Conservation (phyloP, 805 yeast species). For the Ogataea paraovalis region DNA sequence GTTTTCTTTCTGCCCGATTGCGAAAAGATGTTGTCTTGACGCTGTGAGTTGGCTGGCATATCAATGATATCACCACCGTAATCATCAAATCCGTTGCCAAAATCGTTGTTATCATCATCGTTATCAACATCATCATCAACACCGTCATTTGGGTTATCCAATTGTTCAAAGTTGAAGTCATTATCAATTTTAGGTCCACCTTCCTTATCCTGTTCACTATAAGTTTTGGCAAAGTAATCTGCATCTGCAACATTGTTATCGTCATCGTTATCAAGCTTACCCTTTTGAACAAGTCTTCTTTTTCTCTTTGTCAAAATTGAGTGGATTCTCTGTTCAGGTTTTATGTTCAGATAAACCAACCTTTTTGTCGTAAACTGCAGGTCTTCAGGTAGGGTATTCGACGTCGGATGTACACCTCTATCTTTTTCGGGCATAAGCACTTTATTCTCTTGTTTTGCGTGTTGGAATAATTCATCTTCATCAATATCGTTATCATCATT, state of each 20-base stretch:
- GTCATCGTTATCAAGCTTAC: constrained; percentile 27
- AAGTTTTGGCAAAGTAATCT: constrained; percentile 47
- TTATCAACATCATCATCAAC: constrained; percentile 3
- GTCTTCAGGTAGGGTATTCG: constrained; percentile 44
- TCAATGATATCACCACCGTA: constrained; percentile 32
- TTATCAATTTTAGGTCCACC: constrained; percentile 3
- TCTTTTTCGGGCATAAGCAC: constrained; percentile 24
- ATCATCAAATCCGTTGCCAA: constrained; percentile 33
- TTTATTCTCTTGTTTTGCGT: constrained; percentile 19
- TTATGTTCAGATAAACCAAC: constrained; percentile 43
- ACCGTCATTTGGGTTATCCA: neutral
- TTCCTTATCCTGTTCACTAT: constrained; percentile 30
- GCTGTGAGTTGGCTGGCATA: constrained; percentile 21
- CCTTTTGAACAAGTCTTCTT: constrained; percentile 12
- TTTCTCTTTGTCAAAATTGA: constrained; percentile 25
- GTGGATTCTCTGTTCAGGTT: constrained; percentile 35
- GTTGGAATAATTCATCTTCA: constrained; percentile 26
- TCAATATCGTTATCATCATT: constrained; percentile 20
- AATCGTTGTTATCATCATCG: constrained; percentile 16
- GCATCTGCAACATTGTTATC: constrained; percentile 39
- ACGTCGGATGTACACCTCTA: constrained; percentile 20
- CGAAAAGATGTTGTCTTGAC: constrained; percentile 10
- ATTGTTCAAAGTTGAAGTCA: constrained; percentile 9
- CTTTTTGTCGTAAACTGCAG: constrained; percentile 45
- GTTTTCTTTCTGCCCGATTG: constrained; percentile 15